Base-by-base conservation (phyloP, 352 stramenopile genomes). In the Blastocystis sp. region DNA sequence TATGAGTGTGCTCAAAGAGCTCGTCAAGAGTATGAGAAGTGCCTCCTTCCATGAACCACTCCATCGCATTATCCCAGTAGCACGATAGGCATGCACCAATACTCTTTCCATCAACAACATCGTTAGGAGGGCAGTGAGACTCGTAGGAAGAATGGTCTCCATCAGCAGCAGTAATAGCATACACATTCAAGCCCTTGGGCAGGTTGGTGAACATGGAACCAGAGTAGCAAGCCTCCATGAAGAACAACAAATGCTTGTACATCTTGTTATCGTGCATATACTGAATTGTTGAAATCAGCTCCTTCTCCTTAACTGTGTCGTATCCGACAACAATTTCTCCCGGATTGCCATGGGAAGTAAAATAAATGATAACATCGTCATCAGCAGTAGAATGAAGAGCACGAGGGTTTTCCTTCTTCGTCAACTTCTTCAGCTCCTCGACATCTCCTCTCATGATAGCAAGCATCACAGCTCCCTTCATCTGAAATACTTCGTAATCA, bases 291-390 rank as follows among this genome's bases (percentile, higher is more conserved):
- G 87, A 44, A 14, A 92, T 90, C 11, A 96, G 89, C 16, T 90
- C 89, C 36, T 89, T 87, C 29, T 92, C 89, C 16, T 90, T 89
- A 21, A 96, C 88, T 63, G 93, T 88, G 61, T 90, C 91, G 29
- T 90, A 59, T 0, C 92, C 92, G 86, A 96, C 94, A 78, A 92
- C 90, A 0, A 96, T 87, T 48, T 93, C 90, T 2, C 92, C 92
- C 1, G 90, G 88, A 11, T 90, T 92, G 51, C 93, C 93, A 78
- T 96, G 93, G 84, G 96, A 92, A 46, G 95, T 90, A 88, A 95
- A 96, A 86, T 95, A 95, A 63, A 96, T 87, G 85, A 96, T 96
- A 32, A 96, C 92, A 56, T 92, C 90, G 84, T 96, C 93, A 0
- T 93, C 86, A 1, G 81, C 53, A 1, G 91, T 92, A 86, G 75